Evolutionary conservation across 257 asterid species (phyloP).

Genomic region (Buddleja alternifolia): DNA sequence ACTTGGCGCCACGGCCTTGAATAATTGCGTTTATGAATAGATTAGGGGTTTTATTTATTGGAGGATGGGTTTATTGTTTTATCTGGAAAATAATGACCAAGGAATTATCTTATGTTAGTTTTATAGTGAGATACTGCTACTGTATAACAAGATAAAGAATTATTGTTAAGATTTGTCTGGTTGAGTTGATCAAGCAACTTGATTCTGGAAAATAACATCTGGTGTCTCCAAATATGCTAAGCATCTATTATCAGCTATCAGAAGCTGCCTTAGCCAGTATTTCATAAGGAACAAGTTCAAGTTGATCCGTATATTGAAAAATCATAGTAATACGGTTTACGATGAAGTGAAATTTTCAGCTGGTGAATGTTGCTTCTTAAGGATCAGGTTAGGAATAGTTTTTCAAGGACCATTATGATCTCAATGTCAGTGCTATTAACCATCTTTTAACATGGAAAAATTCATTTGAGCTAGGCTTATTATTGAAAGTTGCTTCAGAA

Average conservation of each 20-base stretch:
- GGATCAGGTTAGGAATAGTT: background rate
- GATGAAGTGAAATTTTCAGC: background rate
- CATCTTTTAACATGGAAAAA: background rate
- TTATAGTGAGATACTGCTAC: background rate
- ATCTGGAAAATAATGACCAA: background rate
- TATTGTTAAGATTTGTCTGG: background rate
- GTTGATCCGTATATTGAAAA: background rate
- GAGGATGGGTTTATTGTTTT: background rate
- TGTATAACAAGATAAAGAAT: background rate
- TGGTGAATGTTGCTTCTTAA: background rate
- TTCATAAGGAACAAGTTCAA: background rate
- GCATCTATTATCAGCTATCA: background rate
- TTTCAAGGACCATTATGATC: background rate
- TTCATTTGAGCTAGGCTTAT: background rate
- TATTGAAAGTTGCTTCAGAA: background rate
- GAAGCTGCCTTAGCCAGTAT: background rate
- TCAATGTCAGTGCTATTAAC: background rate
- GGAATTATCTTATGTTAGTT: constrained; percentile 13
- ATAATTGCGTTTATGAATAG: background rate
- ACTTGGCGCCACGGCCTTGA: background rate
- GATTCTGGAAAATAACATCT: background rate
- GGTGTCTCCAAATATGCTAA: background rate
- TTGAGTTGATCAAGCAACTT: constrained; percentile 3
- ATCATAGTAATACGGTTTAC: background rate
- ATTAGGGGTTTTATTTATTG: constrained; percentile 10